Conservation (phyloP, 2,329 filamentous ascomycete genomes). For the Ceratocystis ficicola region DNA sequence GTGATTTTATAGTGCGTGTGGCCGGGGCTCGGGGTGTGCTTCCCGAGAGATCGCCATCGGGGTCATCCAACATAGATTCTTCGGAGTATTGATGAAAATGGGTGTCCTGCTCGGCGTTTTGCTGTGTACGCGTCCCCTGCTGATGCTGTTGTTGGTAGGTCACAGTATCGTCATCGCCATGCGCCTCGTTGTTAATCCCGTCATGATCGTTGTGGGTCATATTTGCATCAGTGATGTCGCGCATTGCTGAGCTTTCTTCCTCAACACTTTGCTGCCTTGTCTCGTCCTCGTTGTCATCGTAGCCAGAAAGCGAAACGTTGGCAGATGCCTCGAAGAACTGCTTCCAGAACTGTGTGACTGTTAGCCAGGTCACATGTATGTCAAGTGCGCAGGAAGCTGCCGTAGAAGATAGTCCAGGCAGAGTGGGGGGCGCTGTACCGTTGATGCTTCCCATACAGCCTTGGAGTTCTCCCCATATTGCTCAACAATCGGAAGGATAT, state of each 20-base stretch:
- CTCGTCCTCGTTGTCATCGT: slow-evolving; percentile 68
- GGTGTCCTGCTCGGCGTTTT: slow-evolving; percentile 2
- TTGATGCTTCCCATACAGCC: slow-evolving; percentile 92
- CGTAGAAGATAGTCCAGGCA: neutral
- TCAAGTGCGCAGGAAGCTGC: neutral
- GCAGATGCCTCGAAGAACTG: slow-evolving; percentile 98
- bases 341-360: slow-evolving; percentile 73
- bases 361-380: neutral
- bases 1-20: slow-evolving; percentile 37
- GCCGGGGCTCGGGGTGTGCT: slow-evolving; percentile 52
- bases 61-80: slow-evolving; percentile 57
- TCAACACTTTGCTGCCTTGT: slow-evolving; percentile 32
- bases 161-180: slow-evolving; percentile 32
- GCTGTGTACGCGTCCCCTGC: slow-evolving; percentile 18
- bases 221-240: slow-evolving; percentile 39
- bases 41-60: slow-evolving; percentile 40
- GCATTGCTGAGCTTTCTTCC: slow-evolving; percentile 43
- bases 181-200: slow-evolving; percentile 35
- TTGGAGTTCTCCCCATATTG: slow-evolving; percentile 90
- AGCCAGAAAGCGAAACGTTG: slow-evolving; percentile 90
- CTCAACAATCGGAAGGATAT: slow-evolving; percentile 84
- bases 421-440: slow-evolving; percentile 40
- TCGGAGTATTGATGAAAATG: slow-evolving; percentile 30
- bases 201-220: slow-evolving; percentile 25
- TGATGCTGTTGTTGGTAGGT: slow-evolving; percentile 28